Evolutionary conservation across 2,329 filamentous ascomycete species (phyloP), one percentile per base, ranked within the genome.

Genomic region (Ceratocystiopsis sp.): DNA sequence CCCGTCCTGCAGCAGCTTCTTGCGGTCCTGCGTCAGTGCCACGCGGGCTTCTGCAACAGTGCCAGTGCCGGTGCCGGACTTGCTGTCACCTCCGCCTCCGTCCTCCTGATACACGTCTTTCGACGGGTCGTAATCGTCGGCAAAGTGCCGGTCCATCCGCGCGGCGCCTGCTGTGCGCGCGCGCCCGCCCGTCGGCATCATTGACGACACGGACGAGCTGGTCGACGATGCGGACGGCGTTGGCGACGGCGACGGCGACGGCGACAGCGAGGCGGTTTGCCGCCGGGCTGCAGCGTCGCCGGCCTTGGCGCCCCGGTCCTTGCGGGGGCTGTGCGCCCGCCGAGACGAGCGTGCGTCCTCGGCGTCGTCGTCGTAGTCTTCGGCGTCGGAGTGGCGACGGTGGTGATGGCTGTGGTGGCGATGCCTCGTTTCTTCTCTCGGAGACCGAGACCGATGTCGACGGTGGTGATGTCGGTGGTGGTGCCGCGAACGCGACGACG

Each of bases 1-100:
- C 29, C 85, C 84, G 51, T 78, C 75, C 49, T 78, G 69, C 53
- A 75, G 78, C 75, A 82, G 86, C 50, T 78, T 78, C 50, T 84
- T 74, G n/a, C 84, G 75, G 56, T 93, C 85, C n/a, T 40, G 45
- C 15, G 41, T 37, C 49, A 49, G 44, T 35, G 48, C 46, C 4
- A 16, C 15, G 15, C 38, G 44, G 3, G 47, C 46, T 10, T 50
- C 49, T 2, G 45, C 45, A 6, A 42, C 36, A 13, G 12, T 34
- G 13, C 13, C 15, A 13, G 33, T 34, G 33, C 13, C 33, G 12
- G 33, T 15, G 13, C 13, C 13, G 33, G 7, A 2, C 11, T 14
- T 15, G 13, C 15, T 15, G 13, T 15, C 13, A 8, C 7, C 33
- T 3, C 15, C 33, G 13, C 15, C 15, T 2, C 11, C 33, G 10